Percentiles rank a stretch among this genome's conserved stretches.
Conservation (phyloP, 495 filamentous ascomycete species). For the Darksidea phi region DNA sequence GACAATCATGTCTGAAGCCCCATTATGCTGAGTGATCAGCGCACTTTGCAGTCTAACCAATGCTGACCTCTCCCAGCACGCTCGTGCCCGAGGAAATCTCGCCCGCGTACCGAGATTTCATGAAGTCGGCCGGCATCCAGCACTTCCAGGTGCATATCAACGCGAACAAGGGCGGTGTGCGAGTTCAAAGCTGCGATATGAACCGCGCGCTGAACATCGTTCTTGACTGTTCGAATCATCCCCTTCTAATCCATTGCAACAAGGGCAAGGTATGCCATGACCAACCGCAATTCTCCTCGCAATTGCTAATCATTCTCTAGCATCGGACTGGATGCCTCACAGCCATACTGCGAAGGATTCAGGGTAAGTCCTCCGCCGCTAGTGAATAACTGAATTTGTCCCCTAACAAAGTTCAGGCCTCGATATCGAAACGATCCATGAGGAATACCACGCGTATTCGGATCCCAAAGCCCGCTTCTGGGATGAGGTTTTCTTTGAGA, state of each 20-base stretch:
- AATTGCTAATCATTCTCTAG: constrained; percentile 41
- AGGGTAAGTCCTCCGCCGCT: constrained; percentile 7
- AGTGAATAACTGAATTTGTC: neutral
- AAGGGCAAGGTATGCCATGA: constrained; percentile 67
- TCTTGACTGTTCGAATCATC: constrained; percentile 65
- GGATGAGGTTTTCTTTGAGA: constrained; percentile 55
- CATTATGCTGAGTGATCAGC: neutral
- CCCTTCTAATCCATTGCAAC: constrained; percentile 82
- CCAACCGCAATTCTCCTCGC: neutral
- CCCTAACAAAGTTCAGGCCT: constrained; percentile 54
- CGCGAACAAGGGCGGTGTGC: constrained; percentile 66
- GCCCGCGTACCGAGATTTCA: constrained; percentile 58
- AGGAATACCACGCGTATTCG: constrained; percentile 68
- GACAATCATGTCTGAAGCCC: constrained; percentile 65
- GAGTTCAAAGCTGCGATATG: constrained; percentile 60
- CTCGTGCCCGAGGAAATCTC: constrained; percentile 68
- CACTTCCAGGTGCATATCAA: constrained; percentile 70
- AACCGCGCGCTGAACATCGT: constrained; percentile 62
- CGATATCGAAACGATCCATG: constrained; percentile 54
- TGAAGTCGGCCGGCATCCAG: constrained; percentile 60
- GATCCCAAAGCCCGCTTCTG: constrained; percentile 59
- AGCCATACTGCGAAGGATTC: constrained; percentile 60
- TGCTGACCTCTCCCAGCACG: constrained; percentile 53
- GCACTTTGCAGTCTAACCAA: neutral
- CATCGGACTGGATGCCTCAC: constrained; percentile 84